These are phyloP conservation scores for Senna siamea DNA, from an alignment of 306 rosid genomes.

Conservation along the genomic window DNA sequence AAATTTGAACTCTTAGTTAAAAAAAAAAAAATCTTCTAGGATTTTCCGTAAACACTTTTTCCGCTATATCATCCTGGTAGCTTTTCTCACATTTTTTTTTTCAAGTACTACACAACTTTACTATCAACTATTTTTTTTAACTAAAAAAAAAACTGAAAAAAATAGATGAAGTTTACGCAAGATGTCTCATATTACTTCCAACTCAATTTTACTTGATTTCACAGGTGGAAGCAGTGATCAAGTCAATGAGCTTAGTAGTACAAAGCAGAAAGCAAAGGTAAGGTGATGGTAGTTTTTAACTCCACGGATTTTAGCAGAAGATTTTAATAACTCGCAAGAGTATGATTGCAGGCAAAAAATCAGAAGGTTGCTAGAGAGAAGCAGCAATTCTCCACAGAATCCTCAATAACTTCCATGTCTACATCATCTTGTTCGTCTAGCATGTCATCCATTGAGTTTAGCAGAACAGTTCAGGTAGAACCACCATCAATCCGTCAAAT, in stretches of 20 bases:
- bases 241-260: conserved; percentile 40
- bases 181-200: conserved; percentile 15
- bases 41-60: too few species aligned
- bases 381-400: conserved; percentile 66
- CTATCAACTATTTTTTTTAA: too few species aligned
- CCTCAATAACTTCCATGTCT: conserved; percentile 63
- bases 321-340: background rate
- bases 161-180: background rate
- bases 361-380: conserved; percentile 52
- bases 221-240: conserved; percentile 51
- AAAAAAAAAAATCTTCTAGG: too few species aligned
- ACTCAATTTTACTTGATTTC: conserved; percentile 18
- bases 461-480: conserved; percentile 56
- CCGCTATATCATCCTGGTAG: too few species aligned
- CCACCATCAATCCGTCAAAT: conserved; percentile 44
- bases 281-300: conserved; percentile 40
- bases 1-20: too few species aligned
- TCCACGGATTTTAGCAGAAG: conserved; percentile 10
- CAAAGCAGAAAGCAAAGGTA: conserved; percentile 51
- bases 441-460: conserved; percentile 73
- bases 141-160: too few species aligned
- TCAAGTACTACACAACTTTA: background rate
- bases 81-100: background rate
- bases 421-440: conserved; percentile 82
- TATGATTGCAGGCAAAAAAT: conserved; percentile 59